A percentile compares a stretch with the other conserved stretches of the same genome.
Conservation (phyloP, 2,329 filamentous ascomycete species). For the Colletotrichum lindemuthianum region DNA sequence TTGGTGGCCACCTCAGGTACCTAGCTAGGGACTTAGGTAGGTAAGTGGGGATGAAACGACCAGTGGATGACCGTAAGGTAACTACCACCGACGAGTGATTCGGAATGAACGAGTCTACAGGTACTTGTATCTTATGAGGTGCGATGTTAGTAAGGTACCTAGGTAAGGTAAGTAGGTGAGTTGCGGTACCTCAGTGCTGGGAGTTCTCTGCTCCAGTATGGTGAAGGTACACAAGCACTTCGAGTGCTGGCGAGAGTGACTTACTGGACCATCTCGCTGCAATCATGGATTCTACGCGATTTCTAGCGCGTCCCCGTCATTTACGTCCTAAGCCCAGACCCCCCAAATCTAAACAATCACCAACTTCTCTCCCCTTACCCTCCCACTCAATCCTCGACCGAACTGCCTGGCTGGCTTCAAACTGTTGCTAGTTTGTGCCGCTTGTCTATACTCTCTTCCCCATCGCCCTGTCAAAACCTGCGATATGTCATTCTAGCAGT, state of each 20-base stretch:
- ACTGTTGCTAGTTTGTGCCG: constrained; percentile 34
- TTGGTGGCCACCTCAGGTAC: not conserved
- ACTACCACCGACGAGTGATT: too few species aligned
- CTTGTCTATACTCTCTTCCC: constrained; percentile 1
- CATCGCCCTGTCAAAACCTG: constrained; percentile 28
- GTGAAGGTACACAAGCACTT: too few species aligned
- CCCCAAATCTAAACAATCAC: constrained; percentile 24
- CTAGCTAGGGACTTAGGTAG: too few species aligned
- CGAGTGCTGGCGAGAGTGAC: too few species aligned
- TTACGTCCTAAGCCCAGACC: constrained; percentile 30
- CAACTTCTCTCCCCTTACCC: constrained; percentile 2
- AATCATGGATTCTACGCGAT: constrained; percentile 35
- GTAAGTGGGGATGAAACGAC: constrained; percentile 32
- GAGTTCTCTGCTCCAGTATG: too few species aligned
- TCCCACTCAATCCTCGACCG: constrained; percentile 11
- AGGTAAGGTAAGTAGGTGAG: not conserved
- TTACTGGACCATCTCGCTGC: constrained; percentile 19
- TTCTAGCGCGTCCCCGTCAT: constrained; percentile 36
- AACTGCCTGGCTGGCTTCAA: constrained; percentile 32
- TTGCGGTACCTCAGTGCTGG: not conserved
- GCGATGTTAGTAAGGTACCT: too few species aligned
- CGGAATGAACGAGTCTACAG: too few species aligned
- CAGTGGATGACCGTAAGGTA: not conserved
- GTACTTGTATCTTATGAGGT: too few species aligned
- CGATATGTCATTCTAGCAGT: constrained; percentile 36